These are phyloP conservation scores for Vaccinium myrtillus DNA, from an alignment of 148 eudicot species.

Conservation along the genomic window DNA sequence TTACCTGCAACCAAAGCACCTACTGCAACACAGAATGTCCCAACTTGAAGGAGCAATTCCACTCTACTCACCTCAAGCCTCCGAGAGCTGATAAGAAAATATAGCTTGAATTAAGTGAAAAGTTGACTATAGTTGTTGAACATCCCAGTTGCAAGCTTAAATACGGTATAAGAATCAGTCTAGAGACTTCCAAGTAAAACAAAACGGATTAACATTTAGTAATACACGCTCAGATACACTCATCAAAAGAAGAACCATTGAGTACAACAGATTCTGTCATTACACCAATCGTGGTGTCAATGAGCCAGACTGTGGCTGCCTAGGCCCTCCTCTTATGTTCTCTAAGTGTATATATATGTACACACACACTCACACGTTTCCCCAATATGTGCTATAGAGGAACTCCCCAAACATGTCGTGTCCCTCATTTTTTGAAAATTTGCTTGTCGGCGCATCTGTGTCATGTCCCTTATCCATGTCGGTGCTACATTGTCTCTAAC, in stretches of 20 bases:
- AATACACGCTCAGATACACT: neutral
- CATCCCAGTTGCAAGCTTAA: slow-evolving; percentile 5
- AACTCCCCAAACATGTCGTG: no score
- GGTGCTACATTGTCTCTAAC: neutral
- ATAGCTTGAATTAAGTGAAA: neutral
- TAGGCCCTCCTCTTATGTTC: neutral
- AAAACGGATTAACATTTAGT: neutral
- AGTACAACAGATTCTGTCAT: neutral
- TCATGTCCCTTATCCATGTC: no score
- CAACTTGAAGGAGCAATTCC: slow-evolving; percentile 97
- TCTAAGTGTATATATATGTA: neutral
- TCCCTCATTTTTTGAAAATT: no score
- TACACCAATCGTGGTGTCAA: neutral
- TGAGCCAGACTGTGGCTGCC: neutral
- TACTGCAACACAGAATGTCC: slow-evolving; percentile 81
- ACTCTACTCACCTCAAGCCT: slow-evolving; percentile 97
- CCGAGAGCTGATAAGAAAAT: slow-evolving; percentile 62
- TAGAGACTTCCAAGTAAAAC: neutral
- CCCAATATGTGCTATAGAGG: no score
- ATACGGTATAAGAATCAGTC: neutral
- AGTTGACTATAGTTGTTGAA: neutral
- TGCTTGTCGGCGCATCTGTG: no score
- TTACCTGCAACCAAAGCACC: slow-evolving; percentile 96
- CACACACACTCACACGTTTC: no score
- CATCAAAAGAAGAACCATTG: neutral